Conservation (phyloP, 139 green algal species). For the Micractinium conductrix region DNA sequence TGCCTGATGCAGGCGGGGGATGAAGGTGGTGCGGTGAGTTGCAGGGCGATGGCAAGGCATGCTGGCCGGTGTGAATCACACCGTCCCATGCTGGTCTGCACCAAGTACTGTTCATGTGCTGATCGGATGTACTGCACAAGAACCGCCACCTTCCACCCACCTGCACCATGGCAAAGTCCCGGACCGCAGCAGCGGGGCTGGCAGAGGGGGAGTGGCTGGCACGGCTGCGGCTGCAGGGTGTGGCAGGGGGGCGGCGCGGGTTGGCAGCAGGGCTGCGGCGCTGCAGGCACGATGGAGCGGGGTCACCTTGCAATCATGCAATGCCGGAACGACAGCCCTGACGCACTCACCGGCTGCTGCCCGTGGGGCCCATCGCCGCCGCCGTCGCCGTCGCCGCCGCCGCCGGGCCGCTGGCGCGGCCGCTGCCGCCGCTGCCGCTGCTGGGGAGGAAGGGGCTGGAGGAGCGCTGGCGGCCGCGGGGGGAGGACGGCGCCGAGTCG, state of each 20-base stretch:
- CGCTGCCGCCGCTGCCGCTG: background rate
- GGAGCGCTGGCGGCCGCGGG: background rate
- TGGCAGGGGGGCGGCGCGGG: background rate
- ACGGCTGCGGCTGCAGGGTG: background rate
- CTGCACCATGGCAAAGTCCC: slow-evolving; percentile 9
- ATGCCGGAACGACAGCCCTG: no score
- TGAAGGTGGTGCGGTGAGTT: background rate
- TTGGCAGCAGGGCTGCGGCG: background rate
- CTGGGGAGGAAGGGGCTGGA: background rate
- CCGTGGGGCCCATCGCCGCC: no score
- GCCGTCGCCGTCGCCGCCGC: no score
- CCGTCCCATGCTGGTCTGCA: no score
- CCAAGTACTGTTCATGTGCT: no score
- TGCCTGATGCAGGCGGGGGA: background rate
- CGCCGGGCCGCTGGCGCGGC: background rate
- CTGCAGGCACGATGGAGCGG: no score
- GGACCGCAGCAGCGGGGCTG: background rate
- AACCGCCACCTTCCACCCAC: no score
- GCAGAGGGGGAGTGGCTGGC: slow-evolving; percentile 6
- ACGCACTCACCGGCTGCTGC: background rate
- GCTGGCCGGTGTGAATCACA: background rate
- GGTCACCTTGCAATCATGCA: background rate
- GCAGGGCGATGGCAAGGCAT: background rate
- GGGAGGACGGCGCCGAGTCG: slow-evolving; percentile 9
- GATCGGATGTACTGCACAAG: no score